Base-by-base conservation (phyloP, 148 eudicot genomes). In the Rhododendron mucronatum region DNA sequence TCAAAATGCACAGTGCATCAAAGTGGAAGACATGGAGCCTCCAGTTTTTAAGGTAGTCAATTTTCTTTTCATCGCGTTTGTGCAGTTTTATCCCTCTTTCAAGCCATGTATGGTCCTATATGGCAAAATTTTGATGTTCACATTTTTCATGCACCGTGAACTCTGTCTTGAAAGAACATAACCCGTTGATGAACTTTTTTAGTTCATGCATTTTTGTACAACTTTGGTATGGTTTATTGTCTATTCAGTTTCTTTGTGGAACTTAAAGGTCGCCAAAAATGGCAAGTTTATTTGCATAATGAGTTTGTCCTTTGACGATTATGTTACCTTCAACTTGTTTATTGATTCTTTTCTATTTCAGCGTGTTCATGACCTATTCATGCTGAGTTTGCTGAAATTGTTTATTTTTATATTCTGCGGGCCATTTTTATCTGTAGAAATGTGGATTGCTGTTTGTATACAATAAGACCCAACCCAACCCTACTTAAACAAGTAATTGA, bases 11-110 rank as follows among this genome's bases (percentile, higher is more conserved):
- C 48, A 82, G 67, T 71, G 88, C 75, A 86, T 91, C 73, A 89
- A 87, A 81, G 86, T 91, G n/a, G 89, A 91, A 78, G 92, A 91
- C 80, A 91, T 91, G 3, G 90, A 91, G 84, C 86, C 91, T 81
- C 87, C 90, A 13, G 92, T 89, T 75, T 91, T 91, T 88, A 91
- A 91, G 92, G 92, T 91, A 51, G 44, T 26, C 47, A 7, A 12
- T 55, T 30, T 78, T 48, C 74, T 39, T 39, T 39, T 23, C 51
- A 23, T 53, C 7, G 8, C 28, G 2, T 39, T 78, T 59, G 21
- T 57, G 59, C 75, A 21, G n/a, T 51, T 75, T 53, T 74, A 23
- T 84, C 23, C 8, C 23, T 53, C 23, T 21, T 75, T 77, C 51
- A 74, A 75, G 65, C 35, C 23, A 18, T 44, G 5, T 83, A 11